These are phyloP conservation scores for Pulveroboletus ravenelii DNA, from an alignment of 768 basidiomycete species.

Conservation along the genomic window DNA sequence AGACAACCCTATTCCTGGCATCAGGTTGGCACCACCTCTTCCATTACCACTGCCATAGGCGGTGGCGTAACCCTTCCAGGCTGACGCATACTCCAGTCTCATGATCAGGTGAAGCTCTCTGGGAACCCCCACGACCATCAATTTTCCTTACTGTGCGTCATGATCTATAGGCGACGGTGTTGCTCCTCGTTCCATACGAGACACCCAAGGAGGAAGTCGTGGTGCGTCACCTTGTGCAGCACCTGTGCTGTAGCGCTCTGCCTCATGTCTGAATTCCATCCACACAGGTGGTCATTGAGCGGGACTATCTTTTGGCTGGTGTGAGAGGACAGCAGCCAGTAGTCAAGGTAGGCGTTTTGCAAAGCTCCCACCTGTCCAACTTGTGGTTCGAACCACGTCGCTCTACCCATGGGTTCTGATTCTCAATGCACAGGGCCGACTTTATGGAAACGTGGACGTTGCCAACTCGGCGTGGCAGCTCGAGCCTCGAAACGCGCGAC, in stretches of 20 bases:
- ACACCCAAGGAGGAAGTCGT: conserved; percentile 68
- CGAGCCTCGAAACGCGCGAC: conserved; percentile 53
- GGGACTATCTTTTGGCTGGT: conserved; percentile 66
- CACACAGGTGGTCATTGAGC: conserved; percentile 65
- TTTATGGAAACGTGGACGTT: conserved; percentile 67
- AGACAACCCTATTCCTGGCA: conserved; percentile 74
- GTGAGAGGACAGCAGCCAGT: conserved; percentile 65
- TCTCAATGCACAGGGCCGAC: conserved; percentile 49
- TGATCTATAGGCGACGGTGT: conserved; percentile 60
- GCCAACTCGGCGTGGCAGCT: conserved; percentile 74
- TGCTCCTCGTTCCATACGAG: conserved; percentile 68
- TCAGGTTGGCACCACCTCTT: conserved; percentile 49
- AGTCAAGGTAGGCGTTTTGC: conserved; percentile 55
- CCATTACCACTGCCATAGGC: not conserved
- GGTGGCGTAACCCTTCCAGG: conserved; percentile 15
- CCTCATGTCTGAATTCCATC: conserved; percentile 1
- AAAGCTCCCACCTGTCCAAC: not conserved
- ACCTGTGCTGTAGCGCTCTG: not conserved
- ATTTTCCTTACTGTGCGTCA: conserved; percentile 17
- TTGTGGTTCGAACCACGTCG: not conserved
- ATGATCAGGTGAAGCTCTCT: conserved; percentile 62
- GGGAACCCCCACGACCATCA: conserved; percentile 7
- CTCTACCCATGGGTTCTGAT: not conserved
- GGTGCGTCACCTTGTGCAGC: conserved; percentile 37
- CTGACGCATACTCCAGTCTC: conserved; percentile 49